phyloP scores from a whole-genome alignment of 305 asterid genomes.

The Solanum chacoense region DNA sequence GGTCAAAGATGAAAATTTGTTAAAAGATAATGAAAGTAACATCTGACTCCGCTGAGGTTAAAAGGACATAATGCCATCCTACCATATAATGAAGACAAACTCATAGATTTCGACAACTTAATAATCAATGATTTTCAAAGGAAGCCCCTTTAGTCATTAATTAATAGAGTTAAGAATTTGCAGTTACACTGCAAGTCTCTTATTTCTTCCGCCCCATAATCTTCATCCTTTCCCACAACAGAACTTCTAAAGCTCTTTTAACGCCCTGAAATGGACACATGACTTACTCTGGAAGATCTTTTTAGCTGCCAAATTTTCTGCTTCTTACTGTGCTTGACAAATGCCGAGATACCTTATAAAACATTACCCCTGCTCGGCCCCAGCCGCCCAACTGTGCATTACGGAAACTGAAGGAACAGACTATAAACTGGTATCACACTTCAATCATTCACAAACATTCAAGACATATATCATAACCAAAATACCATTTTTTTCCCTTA shows the following conservation, averaged over 20 bases:
- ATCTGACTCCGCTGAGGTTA: constrained; percentile 2
- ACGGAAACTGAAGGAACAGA: background rate
- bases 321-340: background rate
- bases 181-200: background rate
- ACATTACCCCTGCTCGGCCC: background rate
- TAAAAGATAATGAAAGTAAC: constrained; percentile 9
- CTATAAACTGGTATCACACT: background rate
- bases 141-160: background rate
- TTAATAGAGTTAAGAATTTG: background rate
- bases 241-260: background rate
- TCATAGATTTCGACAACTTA: background rate
- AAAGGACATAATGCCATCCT: background rate
- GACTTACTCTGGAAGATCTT: background rate
- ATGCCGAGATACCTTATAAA: background rate
- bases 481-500: background rate
- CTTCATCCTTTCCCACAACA: background rate
- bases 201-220: background rate
- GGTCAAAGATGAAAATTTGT: constrained; percentile 8
- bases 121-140: background rate
- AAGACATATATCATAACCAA: background rate
- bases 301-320: background rate
- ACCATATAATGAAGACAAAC: background rate
- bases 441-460: background rate
- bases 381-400: background rate
- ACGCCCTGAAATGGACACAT: background rate